Percentiles rank a stretch among this genome's conserved stretches.
Evolutionary conservation across 176 grass and related monocot species (phyloP).

Genomic region (Eleusine indica): DNA sequence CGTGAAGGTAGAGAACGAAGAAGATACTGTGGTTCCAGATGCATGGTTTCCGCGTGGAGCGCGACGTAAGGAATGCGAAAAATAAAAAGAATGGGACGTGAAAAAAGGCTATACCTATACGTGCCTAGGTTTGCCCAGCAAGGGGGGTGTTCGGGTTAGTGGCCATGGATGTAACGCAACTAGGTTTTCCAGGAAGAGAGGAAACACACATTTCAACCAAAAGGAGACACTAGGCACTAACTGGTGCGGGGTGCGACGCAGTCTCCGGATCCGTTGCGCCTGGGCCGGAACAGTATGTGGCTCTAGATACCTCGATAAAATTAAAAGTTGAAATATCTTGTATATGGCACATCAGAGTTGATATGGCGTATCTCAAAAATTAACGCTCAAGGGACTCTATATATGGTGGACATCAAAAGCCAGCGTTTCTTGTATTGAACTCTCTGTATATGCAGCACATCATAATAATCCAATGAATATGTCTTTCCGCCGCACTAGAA

Average conservation of each 20-base stretch:
- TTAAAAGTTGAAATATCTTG: not conserved
- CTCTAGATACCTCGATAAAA: not conserved
- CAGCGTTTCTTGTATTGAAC: not conserved
- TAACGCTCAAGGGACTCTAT: not conserved
- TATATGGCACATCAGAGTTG: not conserved
- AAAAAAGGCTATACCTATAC: not conserved
- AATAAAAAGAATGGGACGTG: not conserved
- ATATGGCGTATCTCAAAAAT: not conserved
- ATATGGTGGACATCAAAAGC: not conserved
- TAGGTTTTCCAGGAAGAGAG: not conserved
- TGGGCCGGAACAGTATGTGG: not conserved
- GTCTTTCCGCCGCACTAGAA: no score
- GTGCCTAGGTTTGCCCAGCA: not conserved
- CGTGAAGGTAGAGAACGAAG: not conserved
- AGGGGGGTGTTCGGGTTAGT: not conserved
- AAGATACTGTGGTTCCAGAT: not conserved
- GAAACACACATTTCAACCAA: constrained; percentile 21
- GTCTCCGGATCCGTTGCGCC: not conserved
- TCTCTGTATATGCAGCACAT: not conserved
- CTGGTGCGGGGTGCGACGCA: not conserved
- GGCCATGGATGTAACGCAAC: not conserved
- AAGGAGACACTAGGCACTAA: not conserved
- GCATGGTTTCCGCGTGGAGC: not conserved
- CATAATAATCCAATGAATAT: no score
- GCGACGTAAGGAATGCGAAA: not conserved